Evolutionary conservation across 176 grass and related monocot genomes (phyloP), one percentile per base, ranked within the genome.

Genomic region (Aegilops speltoides): DNA sequence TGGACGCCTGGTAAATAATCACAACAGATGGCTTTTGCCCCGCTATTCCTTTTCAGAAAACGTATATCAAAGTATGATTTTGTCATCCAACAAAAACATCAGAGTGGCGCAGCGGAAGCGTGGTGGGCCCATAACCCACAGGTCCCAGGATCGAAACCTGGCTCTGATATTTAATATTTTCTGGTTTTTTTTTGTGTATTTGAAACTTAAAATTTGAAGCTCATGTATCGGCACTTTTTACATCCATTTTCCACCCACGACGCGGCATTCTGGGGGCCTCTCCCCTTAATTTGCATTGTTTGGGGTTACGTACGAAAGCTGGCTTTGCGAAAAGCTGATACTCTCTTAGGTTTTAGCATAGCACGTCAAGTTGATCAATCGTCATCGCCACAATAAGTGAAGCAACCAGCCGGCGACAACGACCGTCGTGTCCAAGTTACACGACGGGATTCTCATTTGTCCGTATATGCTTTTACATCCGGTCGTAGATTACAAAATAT

Each of bases 51-150:
- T 1, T 54, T 54, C 5, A 54, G 50, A 19, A 1, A 7, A 2
- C 2, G 2, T 0, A 54, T 54, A 7, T 19, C 0, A 7, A 54
- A 6, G 15, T 16, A 6, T 19, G 16, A 54, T 54, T 6, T 54
- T 54, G 2, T 0, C 1, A 19, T 6, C 5, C 15, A 52, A 17
- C 48, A 19, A 6, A 5, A 52, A 13, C 23, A 95, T 92, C 91
- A 98, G 64, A 96, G 90, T 94, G 93, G 88, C 85, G 93, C 88
- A 96, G 93, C 86, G 82, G 88, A 96, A 95, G 91, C 93, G 91
- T 98, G 89, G 87, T 98, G 91, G 91, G 90, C 95, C 93, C 91
- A 95, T 97, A 97, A 95, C 95, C 88, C 91, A 94, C 86, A 95
- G 90, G 88, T 91, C 91, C 68, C 84, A 92, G 88, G 84, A 94